These are phyloP conservation scores for Chytridiales sp. DNA, from an alignment of 371 early-diverging fungal genomes.

Conservation along the genomic window DNA sequence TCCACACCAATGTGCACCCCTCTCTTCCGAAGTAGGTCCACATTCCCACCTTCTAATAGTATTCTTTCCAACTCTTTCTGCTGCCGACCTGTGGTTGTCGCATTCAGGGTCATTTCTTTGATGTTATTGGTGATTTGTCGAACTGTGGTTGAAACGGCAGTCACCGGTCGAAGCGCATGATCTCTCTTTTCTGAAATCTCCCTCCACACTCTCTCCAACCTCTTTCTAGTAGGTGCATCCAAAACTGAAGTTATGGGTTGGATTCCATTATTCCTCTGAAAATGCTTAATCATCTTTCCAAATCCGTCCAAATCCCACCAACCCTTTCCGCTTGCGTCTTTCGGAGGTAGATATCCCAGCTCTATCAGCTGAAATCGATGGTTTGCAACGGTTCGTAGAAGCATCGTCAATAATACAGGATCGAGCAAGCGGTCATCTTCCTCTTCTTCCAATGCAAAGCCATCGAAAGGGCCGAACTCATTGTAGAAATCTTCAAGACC, in stretches of 20 bases:
- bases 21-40: background rate
- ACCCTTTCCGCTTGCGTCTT: slow-evolving; percentile 9
- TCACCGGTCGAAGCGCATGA: slow-evolving; percentile 15
- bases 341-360: slow-evolving; percentile 3
- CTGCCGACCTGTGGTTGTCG: background rate
- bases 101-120: slow-evolving; percentile 24
- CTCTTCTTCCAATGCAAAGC: background rate
- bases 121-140: slow-evolving; percentile 21
- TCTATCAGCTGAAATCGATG: background rate
- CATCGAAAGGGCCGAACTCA: slow-evolving; percentile 31
- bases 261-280: slow-evolving; percentile 25
- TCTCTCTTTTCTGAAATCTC: slow-evolving; percentile 11
- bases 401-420: slow-evolving; percentile 14
- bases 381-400: slow-evolving; percentile 13
- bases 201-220: too few relatives aligned
- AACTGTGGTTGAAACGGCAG: slow-evolving; percentile 27
- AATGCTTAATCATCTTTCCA: slow-evolving; percentile 26
- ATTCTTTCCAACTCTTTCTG: slow-evolving; percentile 8
- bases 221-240: slow-evolving; percentile 19
- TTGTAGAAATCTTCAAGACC: slow-evolving; percentile 24
- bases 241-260: slow-evolving; percentile 23
- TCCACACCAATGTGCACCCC: background rate
- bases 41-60: background rate
- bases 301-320: slow-evolving; percentile 19
- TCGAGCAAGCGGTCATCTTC: slow-evolving; percentile 11